These are phyloP conservation scores for Aegle marmelos DNA, from an alignment of 345 rosid genomes.

Conservation along the genomic window DNA sequence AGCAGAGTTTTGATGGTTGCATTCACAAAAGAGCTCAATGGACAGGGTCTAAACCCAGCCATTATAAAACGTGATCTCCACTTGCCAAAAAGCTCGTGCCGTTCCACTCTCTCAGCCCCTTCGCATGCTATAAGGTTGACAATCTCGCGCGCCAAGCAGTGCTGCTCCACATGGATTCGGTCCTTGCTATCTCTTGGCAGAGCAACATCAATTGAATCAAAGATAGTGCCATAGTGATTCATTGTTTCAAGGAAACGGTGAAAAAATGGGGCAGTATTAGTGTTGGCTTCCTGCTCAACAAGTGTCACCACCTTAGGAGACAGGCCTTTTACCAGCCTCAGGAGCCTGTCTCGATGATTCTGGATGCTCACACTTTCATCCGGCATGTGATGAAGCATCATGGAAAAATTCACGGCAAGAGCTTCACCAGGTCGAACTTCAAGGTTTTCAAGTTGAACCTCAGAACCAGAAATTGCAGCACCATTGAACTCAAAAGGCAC, in stretches of 20 bases:
- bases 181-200: constrained; percentile 83
- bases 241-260: constrained; percentile 74
- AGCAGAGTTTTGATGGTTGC: constrained; percentile 67
- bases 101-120: constrained; percentile 87
- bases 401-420: constrained; percentile 73
- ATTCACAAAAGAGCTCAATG: constrained; percentile 68
- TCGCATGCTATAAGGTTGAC: constrained; percentile 94
- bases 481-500: constrained; percentile 81
- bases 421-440: constrained; percentile 70
- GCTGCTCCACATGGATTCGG: constrained; percentile 85
- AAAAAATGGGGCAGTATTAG: constrained; percentile 76
- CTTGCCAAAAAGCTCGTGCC: constrained; percentile 78
- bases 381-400: constrained; percentile 88
- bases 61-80: constrained; percentile 80
- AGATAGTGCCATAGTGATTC: constrained; percentile 65
- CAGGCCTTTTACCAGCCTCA: constrained; percentile 72
- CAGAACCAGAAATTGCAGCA: constrained; percentile 55
- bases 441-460: constrained; percentile 64
- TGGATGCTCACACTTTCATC: constrained; percentile 83
- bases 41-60: constrained; percentile 86
- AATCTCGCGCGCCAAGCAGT: constrained; percentile 89
- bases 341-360: constrained; percentile 81
- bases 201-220: constrained; percentile 72
- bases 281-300: constrained; percentile 88
- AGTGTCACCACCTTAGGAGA: constrained; percentile 84